Conservation (phyloP, 106 monocot species). For the Dendrobium huoshanense region DNA sequence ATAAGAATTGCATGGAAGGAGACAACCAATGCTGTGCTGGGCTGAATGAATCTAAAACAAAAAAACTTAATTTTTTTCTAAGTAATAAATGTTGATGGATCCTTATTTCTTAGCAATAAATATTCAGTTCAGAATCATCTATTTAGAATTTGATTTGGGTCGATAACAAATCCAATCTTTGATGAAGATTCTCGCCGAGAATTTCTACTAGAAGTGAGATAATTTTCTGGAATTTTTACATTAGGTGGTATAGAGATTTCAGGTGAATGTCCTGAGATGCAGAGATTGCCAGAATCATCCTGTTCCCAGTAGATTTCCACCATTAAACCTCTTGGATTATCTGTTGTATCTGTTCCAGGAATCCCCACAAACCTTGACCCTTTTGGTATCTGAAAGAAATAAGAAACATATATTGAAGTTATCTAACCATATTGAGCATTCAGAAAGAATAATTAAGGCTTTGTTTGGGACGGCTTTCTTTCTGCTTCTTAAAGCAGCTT, state of each 20-base stretch:
- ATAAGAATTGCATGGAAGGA: too few relatives aligned
- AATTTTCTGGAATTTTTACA: constrained; percentile 22
- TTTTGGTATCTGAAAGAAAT: constrained; percentile 59
- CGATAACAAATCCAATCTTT: constrained; percentile 41
- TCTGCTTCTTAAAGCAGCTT: too few relatives aligned
- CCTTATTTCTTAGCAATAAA: neutral
- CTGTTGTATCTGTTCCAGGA: constrained; percentile 64
- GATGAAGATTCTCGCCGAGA: constrained; percentile 10
- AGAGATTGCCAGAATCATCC: constrained; percentile 68
- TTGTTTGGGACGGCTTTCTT: too few relatives aligned
- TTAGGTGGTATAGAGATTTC: constrained; percentile 50
- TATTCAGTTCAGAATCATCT: neutral
- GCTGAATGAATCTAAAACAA: too few relatives aligned
- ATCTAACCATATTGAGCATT: too few relatives aligned
- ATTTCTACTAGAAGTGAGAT: constrained; percentile 13
- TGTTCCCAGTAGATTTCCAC: constrained; percentile 92
- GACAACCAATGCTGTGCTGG: too few relatives aligned
- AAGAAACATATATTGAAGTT: neutral
- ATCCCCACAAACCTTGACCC: constrained; percentile 84
- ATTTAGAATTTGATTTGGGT: constrained; percentile 36
- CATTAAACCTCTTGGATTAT: constrained; percentile 77
- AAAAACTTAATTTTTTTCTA: too few relatives aligned
- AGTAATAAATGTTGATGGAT: too few relatives aligned
- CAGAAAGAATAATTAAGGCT: too few relatives aligned
- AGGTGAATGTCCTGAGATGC: constrained; percentile 72